Evolutionary conservation across 306 rosid genomes (phyloP).

Genomic region (Vigna radiata): DNA sequence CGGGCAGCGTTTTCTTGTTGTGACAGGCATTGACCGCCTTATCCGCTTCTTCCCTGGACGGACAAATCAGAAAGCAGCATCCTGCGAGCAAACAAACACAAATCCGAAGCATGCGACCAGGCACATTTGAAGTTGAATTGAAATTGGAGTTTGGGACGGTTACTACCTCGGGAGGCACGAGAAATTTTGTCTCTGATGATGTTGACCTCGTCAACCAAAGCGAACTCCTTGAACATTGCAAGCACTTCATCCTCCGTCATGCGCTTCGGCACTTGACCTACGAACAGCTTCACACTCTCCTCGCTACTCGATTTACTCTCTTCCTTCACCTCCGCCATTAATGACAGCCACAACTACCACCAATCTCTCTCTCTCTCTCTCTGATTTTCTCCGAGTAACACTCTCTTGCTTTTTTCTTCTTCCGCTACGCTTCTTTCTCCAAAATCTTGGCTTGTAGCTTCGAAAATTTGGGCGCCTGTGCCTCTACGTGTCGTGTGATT

Average conservation of each 20-base stretch:
- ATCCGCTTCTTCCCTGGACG: conserved; percentile 94
- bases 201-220: conserved; percentile 95
- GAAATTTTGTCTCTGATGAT: conserved; percentile 92
- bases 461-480: neutral
- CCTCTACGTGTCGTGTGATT: conserved; percentile 28
- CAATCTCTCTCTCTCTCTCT: neutral
- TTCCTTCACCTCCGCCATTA: conserved; percentile 91
- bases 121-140: conserved; percentile 36
- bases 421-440: neutral
- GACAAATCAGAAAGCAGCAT: conserved; percentile 91
- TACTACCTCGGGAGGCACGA: conserved; percentile 86
- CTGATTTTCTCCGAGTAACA: neutral
- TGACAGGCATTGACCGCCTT: conserved; percentile 96
- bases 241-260: conserved; percentile 89
- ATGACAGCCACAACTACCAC: conserved; percentile 7
- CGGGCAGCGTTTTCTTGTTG: conserved; percentile 89
- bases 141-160: neutral
- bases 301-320: conserved; percentile 72
- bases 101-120: neutral
- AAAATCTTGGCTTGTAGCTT: conserved; percentile 2
- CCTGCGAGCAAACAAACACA: conserved; percentile 54
- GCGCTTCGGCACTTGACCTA: conserved; percentile 97
- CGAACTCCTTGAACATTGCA: conserved; percentile 86
- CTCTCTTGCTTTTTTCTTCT: conserved; percentile 24
- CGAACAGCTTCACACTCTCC: conserved; percentile 96